Evolutionary conservation across 345 rosid species (phyloP), one percentile per base, ranked within the genome.

Genomic region (Boechera divaricarpa): DNA sequence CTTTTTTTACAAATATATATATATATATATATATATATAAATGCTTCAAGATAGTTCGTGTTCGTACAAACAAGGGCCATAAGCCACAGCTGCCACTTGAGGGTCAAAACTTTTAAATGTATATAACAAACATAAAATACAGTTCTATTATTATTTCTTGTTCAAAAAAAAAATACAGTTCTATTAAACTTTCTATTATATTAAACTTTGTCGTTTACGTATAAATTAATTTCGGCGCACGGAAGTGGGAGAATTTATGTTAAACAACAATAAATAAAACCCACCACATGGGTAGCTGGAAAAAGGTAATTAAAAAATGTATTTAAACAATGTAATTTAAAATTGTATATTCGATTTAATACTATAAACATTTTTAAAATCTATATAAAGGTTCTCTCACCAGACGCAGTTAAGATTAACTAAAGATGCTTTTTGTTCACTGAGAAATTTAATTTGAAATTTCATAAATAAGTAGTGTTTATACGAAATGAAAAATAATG

Each of bases 251-350:
- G 73, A 67, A 73, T 78, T 66, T 73, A 54, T 63, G 58, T 73
- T 49, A n/a, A 66, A 21, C 10, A 65, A 21, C 16, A 70, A 41
- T 54, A 35, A 70, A 62, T 31, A 51, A 78, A 59, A 60, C 63
- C 73, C 63, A 67, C 78, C 77, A 73, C 77, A 78, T 78, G 77
- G 64, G 70, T 73, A 72, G 77, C 81, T 78, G 69, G 69, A 5
- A 59, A 72, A 78, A 72, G 73, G 67, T 18, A n/a, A 12, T 42
- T 12, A 44, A 18, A 36, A 64, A 66, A 7, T 58, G 16, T 31
- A 63, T 36, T 62, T 32, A 42, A 77, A 53, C 45, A 53, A 15
- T 53, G 13, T 32, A 11, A 54, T 29, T 55, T 28, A 45, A 33
- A 62, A 44, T 10, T 28, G 16, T 62, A 53, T 69, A 77, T 24